These are phyloP conservation scores for Amphicarpaea edgeworthii DNA, from an alignment of 306 rosid species.

Conservation along the genomic window DNA sequence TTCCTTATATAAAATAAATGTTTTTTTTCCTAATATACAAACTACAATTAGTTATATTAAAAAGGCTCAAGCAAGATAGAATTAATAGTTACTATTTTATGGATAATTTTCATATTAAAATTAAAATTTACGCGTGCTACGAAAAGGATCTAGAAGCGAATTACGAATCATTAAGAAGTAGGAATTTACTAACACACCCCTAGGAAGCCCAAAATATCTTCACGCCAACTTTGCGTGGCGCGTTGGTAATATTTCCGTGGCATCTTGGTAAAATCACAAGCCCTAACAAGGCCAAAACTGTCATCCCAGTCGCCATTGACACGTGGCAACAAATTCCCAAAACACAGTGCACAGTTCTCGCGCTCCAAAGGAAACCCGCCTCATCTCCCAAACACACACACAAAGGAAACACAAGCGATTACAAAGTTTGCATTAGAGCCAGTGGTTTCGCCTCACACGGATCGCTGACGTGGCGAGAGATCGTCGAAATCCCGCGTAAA, in stretches of 20 bases:
- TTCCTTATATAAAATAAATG: too few species aligned
- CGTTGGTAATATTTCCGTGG: slow-evolving; percentile 23
- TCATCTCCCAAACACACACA: slow-evolving; percentile 55
- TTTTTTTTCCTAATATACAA: too few species aligned
- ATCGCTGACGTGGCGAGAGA: slow-evolving; percentile 67
- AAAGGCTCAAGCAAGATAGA: too few species aligned
- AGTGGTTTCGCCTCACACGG: slow-evolving; percentile 41
- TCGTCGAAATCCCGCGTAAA: slow-evolving; percentile 70
- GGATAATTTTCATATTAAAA: too few species aligned
- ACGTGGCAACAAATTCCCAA: slow-evolving; percentile 28
- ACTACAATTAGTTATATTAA: too few species aligned
- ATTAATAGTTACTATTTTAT: too few species aligned
- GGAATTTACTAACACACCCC: slow-evolving; percentile 43
- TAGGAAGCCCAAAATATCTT: slow-evolving; percentile 21
- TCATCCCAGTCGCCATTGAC: not conserved
- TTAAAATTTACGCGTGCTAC: not conserved
- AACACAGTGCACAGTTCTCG: not conserved
- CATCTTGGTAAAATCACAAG: not conserved
- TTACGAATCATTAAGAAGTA: not conserved
- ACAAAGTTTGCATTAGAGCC: not conserved
- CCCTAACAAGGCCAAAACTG: slow-evolving; percentile 16
- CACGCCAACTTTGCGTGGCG: slow-evolving; percentile 40
- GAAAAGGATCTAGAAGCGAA: not conserved
- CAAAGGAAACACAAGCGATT: slow-evolving; percentile 66
- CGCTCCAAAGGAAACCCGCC: slow-evolving; percentile 5